These are phyloP conservation scores for Iris pallida DNA, from an alignment of 116 monocot genomes.

Conservation along the genomic window DNA sequence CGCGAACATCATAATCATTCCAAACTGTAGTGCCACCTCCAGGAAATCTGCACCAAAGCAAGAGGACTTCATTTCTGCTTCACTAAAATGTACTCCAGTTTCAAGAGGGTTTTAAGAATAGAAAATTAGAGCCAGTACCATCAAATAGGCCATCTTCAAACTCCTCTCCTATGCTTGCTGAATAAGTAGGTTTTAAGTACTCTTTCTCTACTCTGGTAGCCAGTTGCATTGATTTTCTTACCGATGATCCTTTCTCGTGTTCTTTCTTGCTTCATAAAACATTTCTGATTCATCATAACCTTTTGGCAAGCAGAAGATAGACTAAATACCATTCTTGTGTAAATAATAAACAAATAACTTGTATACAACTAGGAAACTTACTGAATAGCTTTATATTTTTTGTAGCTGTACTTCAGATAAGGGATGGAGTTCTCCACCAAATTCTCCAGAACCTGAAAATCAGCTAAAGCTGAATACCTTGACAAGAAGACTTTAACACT, in stretches of 20 bases:
- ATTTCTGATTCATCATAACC: conserved; percentile 10
- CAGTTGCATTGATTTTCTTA: conserved; percentile 33
- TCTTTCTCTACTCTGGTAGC: conserved; percentile 84
- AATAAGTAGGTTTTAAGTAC: conserved; percentile 69
- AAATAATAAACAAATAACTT: not conserved
- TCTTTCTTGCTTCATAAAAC: conserved; percentile 65
- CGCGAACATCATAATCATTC: conserved; percentile 90
- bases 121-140: conserved; percentile 32
- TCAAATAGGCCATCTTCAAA: conserved; percentile 89
- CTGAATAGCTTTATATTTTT: conserved; percentile 75
- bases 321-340: conserved; percentile 20
- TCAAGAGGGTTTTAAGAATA: conserved; percentile 6
- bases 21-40: conserved; percentile 85
- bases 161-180: conserved; percentile 66
- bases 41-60: conserved; percentile 54
- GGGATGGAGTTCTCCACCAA: conserved; percentile 84
- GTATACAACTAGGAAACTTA: conserved; percentile 34
- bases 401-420: conserved; percentile 85
- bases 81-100: not conserved
- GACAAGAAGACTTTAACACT: too few species aligned
- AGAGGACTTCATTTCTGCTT: conserved; percentile 8
- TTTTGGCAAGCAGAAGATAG: conserved; percentile 31
- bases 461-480: not conserved
- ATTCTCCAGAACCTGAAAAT: conserved; percentile 75
- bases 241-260: conserved; percentile 49